Evolutionary conservation across 2,329 filamentous ascomycete species (phyloP), one percentile per base, ranked within the genome.

Genomic region (Alternaria dauci): DNA sequence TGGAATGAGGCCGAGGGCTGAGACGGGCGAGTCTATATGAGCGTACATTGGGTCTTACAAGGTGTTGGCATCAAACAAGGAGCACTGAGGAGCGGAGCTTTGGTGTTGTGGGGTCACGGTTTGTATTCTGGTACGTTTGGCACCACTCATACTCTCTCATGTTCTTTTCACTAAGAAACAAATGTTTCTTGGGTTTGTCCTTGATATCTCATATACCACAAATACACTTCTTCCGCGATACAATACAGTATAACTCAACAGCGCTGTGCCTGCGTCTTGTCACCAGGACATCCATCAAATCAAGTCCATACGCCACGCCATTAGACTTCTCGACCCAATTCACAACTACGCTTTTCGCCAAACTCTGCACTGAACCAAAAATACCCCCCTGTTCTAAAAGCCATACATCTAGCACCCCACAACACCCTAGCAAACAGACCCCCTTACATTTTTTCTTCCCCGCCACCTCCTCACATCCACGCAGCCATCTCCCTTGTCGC

Each of bases 1-100:
- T 36, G 71, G 70, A 2, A 69, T 65, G 52, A 67, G 75, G 53
- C 71, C 74, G 16, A 72, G 78, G 52, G 78, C 78, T n/a, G 73
- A 76, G 48, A 79, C 74, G 32, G 77, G 76, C 2, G 77, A 74
- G 47, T 72, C 69, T 12, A 66, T 72, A 12, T 75, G 50, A 4
- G 46, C 28, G 9, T 16, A 5, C 4, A 3, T 50, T 50, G 32
- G 46, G 14, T 26, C 8, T 36, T 25, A 30, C 20, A 32, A 30
- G 46, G 14, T n/a, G 16, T 38, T 25, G 46, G 30, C 46, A 30
- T 38, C 32, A 20, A 25, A 20, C 9, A 12, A 50, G 46, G 30
- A 48, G 46, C 30, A 36, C 34, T 8, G 8, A 20, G n/a, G 20
- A 26, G 32, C 16, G 14, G 30, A 26, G 2, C 23, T 18, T n/a